phyloP scores from a whole-genome alignment of 78 protist genomes.

The Dictyostelium purpureum region DNA sequence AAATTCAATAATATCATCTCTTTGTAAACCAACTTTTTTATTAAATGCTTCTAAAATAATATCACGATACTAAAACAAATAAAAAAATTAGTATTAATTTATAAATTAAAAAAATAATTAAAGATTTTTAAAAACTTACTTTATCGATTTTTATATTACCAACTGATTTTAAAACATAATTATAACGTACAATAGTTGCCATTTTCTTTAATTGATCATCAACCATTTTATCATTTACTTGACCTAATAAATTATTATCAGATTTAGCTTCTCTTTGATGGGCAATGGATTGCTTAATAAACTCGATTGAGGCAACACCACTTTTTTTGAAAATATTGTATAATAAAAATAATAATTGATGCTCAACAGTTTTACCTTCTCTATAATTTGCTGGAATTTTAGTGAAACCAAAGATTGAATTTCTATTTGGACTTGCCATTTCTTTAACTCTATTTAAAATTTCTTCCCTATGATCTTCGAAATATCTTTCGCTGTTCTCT shows the following conservation, averaged over 20 bases:
- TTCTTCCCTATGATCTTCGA: background rate
- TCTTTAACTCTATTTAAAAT: background rate
- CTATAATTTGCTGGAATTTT: constrained; percentile 27
- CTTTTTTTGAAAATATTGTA: constrained; percentile 25
- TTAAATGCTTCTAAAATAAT: constrained; percentile 35
- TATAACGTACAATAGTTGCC: background rate
- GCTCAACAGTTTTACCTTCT: constrained; percentile 36
- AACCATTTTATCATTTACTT: constrained; percentile 9
- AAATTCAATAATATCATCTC: background rate
- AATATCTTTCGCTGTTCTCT: background rate
- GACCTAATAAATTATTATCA: background rate
- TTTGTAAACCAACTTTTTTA: constrained; percentile 19
- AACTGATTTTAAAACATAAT: constrained; percentile 10
- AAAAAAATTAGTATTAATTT: background rate
- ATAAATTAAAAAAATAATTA: background rate
- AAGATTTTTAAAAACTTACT: background rate
- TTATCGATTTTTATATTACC: constrained; percentile 45
- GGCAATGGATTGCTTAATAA: constrained; percentile 21
- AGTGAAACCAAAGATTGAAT: constrained; percentile 1
- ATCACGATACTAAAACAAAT: constrained; percentile 26
- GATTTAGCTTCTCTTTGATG: background rate
- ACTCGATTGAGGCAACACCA: constrained; percentile 46
- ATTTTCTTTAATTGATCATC: background rate
- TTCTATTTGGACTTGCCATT: constrained; percentile 9
- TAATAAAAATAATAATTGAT: constrained; percentile 43